phyloP scores from a whole-genome alignment of 768 basidiomycete species.

The Grammothele lineata region DNA sequence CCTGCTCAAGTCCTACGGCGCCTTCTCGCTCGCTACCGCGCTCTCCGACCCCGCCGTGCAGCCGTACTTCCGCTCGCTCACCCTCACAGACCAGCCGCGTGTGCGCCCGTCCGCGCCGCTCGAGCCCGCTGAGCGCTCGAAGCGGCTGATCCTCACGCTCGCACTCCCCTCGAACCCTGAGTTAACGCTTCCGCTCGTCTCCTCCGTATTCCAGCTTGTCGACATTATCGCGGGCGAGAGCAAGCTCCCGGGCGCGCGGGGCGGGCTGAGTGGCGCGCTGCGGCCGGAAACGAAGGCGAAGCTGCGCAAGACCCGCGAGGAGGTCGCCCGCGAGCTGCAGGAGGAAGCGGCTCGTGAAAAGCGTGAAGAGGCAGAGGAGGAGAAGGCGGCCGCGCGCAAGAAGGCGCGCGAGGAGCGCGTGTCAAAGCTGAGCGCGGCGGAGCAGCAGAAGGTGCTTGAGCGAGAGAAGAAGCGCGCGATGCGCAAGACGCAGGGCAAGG shows the following conservation, averaged over 20 bases:
- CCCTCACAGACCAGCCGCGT: conserved; percentile 86
- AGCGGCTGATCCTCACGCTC: conserved; percentile 73
- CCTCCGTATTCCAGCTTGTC: conserved; percentile 69
- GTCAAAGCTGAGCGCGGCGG: conserved; percentile 67
- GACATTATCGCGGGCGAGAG: conserved; percentile 50
- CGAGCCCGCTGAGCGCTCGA: conserved; percentile 49
- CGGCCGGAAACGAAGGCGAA: conserved; percentile 83
- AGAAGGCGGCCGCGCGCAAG: conserved; percentile 68
- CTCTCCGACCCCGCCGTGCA: conserved; percentile 62
- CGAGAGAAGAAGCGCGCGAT: conserved; percentile 72
- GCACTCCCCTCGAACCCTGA: conserved; percentile 46
- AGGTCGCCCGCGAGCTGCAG: conserved; percentile 62
- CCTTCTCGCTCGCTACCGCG: conserved; percentile 48
- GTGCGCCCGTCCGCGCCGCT: conserved; percentile 56
- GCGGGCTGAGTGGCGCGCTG: conserved; percentile 20
- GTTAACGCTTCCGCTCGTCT: conserved; percentile 56
- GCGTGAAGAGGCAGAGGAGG: conserved; percentile 69
- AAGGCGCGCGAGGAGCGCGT: conserved; percentile 71
- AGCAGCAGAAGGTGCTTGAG: conserved; percentile 84
- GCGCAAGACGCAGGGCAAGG: conserved; percentile 67
- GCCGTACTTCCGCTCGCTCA: conserved; percentile 81
- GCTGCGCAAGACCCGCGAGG: conserved; percentile 69
- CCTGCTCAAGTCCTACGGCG: conserved; percentile 56
- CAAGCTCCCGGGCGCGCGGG: conserved; percentile 15
- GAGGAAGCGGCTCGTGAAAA: conserved; percentile 64